A percentile compares a stretch with the other conserved stretches of the same genome.
Conservation (phyloP, 257 asterid genomes). For the Solanum medicagineum region DNA sequence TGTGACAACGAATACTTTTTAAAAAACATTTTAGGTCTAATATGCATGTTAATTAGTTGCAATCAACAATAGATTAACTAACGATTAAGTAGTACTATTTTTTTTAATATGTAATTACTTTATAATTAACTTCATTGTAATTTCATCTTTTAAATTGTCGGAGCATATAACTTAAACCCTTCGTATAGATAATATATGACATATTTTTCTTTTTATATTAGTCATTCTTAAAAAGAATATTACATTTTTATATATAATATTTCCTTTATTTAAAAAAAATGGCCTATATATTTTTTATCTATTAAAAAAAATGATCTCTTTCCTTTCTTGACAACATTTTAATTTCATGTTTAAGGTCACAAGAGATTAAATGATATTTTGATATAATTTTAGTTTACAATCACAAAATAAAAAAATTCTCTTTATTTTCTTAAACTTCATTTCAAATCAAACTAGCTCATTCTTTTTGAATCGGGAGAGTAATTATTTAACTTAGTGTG, state of each 20-base stretch:
- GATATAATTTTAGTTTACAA: too few relatives aligned
- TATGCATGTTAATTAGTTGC: neutral
- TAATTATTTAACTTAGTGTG: neutral
- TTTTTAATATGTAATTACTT: neutral
- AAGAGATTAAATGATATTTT: too few relatives aligned
- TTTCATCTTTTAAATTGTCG: neutral
- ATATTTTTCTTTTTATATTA: too few relatives aligned
- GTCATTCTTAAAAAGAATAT: neutral
- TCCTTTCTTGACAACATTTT: too few relatives aligned
- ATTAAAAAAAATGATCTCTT: too few relatives aligned
- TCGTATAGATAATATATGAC: neutral
- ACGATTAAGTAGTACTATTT: neutral
- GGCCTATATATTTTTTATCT: too few relatives aligned
- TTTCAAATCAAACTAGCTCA: too few relatives aligned
- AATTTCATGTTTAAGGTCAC: too few relatives aligned
- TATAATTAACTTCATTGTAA: neutral
- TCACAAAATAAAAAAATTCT: too few relatives aligned
- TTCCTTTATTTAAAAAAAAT: too few relatives aligned
- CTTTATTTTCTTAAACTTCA: too few relatives aligned
- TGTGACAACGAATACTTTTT: neutral
- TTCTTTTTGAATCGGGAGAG: too few relatives aligned
- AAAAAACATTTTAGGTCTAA: neutral
- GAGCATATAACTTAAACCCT: neutral
- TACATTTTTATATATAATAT: neutral
- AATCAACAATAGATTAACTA: neutral